Base-by-base conservation (phyloP, 371 early-diverging fungal genomes). In the Zychaea mexicana region DNA sequence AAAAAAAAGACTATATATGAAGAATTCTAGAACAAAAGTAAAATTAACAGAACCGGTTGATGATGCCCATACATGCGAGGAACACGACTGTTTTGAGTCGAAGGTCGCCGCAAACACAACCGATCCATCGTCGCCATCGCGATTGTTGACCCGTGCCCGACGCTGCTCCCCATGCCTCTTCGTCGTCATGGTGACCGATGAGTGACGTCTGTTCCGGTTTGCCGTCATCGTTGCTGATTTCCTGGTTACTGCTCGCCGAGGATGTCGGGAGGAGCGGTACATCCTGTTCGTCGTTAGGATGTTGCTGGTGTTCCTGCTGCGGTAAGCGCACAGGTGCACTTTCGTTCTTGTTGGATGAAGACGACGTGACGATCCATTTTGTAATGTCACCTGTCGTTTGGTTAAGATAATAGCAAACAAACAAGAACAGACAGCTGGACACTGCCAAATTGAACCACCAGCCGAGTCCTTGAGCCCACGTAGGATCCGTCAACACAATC, bases 401-500 rank as follows among this genome's bases (percentile, higher is more conserved):
- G 28, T 78, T 84, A 24, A 88, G 69, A 28, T 77, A 62, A 66
- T 84, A 78, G 30, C 87, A 82, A n/a, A 88, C 63, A 45, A 66
- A 77, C 12, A 88, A 36, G 68, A 91, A 91, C 26, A 88, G 57
- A 17, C 85, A 33, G 9, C 76, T 74, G 1, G 83, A 78, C 0
- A 87, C 47, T 1, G 60, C 64, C 15, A 89, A 53, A 62, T 89
- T 89, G 49, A 82, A 30, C 73, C 84, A 86, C 88, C 87, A 86
- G 28, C 84, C 78, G 69, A 57, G 8, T 59, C 65, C 42, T 64
- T 73, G 26, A n/a, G 39, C 24, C 65, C 66, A 68, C 73, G 73
- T 24, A 72, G 81, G 71, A 60, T 68, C 45, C 39, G 69, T 53
- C 24, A 74, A 22, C 38, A 80, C 64, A 10, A 88, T 74, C 39